Evolutionary conservation across 2,329 filamentous ascomycete species (phyloP).

Genomic region (Alternaria infectoria): DNA sequence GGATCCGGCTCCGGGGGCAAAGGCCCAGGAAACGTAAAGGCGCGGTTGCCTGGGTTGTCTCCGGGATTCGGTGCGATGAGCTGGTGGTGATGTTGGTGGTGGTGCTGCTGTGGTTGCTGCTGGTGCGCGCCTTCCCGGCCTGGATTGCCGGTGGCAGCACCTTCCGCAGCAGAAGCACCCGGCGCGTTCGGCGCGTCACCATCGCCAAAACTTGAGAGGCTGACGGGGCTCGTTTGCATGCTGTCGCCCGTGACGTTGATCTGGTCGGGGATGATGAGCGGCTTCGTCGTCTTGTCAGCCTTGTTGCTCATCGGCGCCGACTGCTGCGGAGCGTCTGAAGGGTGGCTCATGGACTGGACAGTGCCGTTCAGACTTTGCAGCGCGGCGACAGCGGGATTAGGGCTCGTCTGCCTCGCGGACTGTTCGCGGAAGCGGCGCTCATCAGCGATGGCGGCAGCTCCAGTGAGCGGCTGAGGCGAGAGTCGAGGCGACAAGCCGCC

Average conservation of each 20-base stretch:
- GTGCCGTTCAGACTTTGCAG: slow-evolving; percentile 54
- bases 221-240: slow-evolving; percentile 60
- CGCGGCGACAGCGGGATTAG: slow-evolving; percentile 55
- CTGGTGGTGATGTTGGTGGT: slow-evolving; percentile 38
- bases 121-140: slow-evolving; percentile 49
- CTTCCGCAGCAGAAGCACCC: slow-evolving; percentile 59
- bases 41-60: slow-evolving; percentile 56
- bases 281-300: slow-evolving; percentile 55
- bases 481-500: slow-evolving; percentile 49
- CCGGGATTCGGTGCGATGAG: slow-evolving; percentile 45
- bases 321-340: slow-evolving; percentile 51
- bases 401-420: slow-evolving; percentile 54
- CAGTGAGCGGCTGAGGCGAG: slow-evolving; percentile 54
- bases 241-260: slow-evolving; percentile 48
- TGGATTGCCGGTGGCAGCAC: slow-evolving; percentile 52
- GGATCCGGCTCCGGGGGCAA: slow-evolving; percentile 55
- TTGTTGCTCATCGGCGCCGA: slow-evolving; percentile 57
- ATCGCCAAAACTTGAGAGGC: slow-evolving; percentile 61
- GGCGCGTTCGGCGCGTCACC: slow-evolving; percentile 55
- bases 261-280: slow-evolving; percentile 57
- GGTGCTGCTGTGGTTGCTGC: slow-evolving; percentile 31
- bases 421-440: slow-evolving; percentile 53
- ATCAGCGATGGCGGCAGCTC: slow-evolving; percentile 57
- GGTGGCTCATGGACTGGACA: slow-evolving; percentile 39
- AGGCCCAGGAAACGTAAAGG: slow-evolving; percentile 70